Base-by-base conservation (phyloP, 805 yeast species). In the Wickerhamiella cacticola region DNA sequence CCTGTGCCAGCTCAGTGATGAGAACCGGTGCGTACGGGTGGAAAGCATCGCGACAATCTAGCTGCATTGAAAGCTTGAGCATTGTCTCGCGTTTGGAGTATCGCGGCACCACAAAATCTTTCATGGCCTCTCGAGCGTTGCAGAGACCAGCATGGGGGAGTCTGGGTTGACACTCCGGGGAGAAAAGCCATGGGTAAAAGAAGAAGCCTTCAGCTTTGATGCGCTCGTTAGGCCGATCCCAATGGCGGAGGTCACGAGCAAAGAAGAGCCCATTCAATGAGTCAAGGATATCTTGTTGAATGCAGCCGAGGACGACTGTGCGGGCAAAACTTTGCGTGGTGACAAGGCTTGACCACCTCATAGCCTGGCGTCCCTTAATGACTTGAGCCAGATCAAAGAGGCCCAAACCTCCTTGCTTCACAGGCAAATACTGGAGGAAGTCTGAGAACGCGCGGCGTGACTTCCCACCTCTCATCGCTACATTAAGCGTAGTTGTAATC, bases 351-450 rank as follows among this genome's bases (percentile, higher is more conserved):
- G 25, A 3, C 40, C 40, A 35, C 3, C 40, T 8, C 24, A 18
- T 35, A 5, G 40, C 40, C 25, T 35, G 40, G 25, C 40, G 40
- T 19, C 40, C 25, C 12, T 35, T 35, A 10, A 35, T 35, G n/a
- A 35, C 25, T 9, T 35, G 21, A 9, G 7, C 4, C 5, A 19
- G 15, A 19, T 35, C 40, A 10, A 35, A n/a, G 13, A 35, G 40
- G 16, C 40, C 40, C 5, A 35, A 5, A 4, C 40, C 40, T 10
- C 40, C 40, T 35, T 35, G 40, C 6, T 35, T 10, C 3, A 35
- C 25, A 3, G 40, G 40, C 15, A 35, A 22, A 21, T 35, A 12
- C 21, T 22, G 25, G 24, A 35, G 40, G 3, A 6, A 3, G 5
- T 8, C 13, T 5, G 40, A 19, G 10, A 35, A 35, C 5, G 36